Conservation (phyloP, 2,329 filamentous ascomycete species). For the Botrytis pseudocinerea region DNA sequence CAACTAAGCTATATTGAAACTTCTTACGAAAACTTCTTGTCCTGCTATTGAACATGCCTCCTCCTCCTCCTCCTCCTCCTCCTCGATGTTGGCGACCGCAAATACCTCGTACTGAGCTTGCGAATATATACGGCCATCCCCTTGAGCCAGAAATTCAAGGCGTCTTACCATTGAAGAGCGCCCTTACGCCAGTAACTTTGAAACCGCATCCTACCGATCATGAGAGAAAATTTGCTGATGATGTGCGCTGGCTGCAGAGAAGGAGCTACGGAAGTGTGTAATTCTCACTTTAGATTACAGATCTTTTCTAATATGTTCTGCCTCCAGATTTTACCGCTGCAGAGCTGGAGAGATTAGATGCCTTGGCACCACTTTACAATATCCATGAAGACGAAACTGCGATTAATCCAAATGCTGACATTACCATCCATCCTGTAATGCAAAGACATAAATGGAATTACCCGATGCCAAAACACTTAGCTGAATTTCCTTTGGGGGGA, state of each 20-base stretch:
- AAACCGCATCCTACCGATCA: neutral
- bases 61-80: neutral
- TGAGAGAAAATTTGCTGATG: neutral
- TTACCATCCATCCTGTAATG: constrained; percentile 23
- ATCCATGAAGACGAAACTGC: neutral
- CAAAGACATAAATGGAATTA: constrained; percentile 20
- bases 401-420: neutral
- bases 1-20: neutral
- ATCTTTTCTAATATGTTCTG: neutral
- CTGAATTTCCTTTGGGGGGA: constrained; percentile 22
- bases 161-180: constrained; percentile 21
- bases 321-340: constrained; percentile 19
- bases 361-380: neutral
- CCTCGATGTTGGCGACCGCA: neutral
- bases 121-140: constrained; percentile 14
- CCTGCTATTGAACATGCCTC: neutral
- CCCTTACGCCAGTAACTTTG: constrained; percentile 15
- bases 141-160: neutral
- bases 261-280: neutral
- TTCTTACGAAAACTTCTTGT: neutral
- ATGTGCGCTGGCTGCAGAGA: constrained; percentile 17
- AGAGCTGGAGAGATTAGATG: constrained; percentile 9
- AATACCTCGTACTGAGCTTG: constrained; percentile 15
- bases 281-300: neutral
- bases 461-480: constrained; percentile 14